Percentiles rank a stretch among this genome's conserved stretches.
phyloP scores from a whole-genome alignment of 345 rosid genomes.

The Erucastrum elatum region DNA sequence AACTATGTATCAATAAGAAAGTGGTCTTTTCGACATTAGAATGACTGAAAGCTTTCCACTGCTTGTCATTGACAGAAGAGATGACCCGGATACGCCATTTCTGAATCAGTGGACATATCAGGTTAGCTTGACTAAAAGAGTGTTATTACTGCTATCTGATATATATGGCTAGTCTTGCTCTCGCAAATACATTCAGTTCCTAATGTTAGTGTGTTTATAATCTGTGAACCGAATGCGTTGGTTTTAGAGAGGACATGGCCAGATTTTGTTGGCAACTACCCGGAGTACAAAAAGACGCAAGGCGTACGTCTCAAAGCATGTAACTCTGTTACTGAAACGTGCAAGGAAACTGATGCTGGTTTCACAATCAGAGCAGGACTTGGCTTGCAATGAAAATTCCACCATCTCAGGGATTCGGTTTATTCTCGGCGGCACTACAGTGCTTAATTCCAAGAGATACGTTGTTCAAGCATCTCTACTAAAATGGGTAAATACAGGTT shows the following conservation, averaged over 20 bases:
- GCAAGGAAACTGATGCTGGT: slow-evolving; percentile 89
- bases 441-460: slow-evolving; percentile 88
- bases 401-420: slow-evolving; percentile 83
- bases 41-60: slow-evolving; percentile 83
- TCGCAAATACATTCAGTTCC: not conserved
- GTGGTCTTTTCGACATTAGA: slow-evolving; percentile 93
- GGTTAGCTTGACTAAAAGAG: slow-evolving; percentile 43
- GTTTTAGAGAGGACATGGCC: slow-evolving; percentile 91
- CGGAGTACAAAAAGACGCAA: slow-evolving; percentile 94
- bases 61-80: slow-evolving; percentile 88
- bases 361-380: slow-evolving; percentile 92
- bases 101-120: slow-evolving; percentile 98
- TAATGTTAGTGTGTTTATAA: slow-evolving; percentile 14
- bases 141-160: slow-evolving; percentile 4
- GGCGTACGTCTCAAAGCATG: slow-evolving; percentile 98
- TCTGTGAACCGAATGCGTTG: slow-evolving; percentile 32
- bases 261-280: slow-evolving; percentile 95
- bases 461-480: no score
- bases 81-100: slow-evolving; percentile 92
- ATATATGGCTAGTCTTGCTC: slow-evolving; percentile 18
- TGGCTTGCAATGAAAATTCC: slow-evolving; percentile 93
- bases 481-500: no score
- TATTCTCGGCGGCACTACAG: slow-evolving; percentile 74
- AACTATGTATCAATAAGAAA: slow-evolving; percentile 98
- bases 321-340: slow-evolving; percentile 93